These are phyloP conservation scores for Ceratobasidium papillatum DNA, from an alignment of 1,284 basidiomycete genomes.

Conservation along the genomic window DNA sequence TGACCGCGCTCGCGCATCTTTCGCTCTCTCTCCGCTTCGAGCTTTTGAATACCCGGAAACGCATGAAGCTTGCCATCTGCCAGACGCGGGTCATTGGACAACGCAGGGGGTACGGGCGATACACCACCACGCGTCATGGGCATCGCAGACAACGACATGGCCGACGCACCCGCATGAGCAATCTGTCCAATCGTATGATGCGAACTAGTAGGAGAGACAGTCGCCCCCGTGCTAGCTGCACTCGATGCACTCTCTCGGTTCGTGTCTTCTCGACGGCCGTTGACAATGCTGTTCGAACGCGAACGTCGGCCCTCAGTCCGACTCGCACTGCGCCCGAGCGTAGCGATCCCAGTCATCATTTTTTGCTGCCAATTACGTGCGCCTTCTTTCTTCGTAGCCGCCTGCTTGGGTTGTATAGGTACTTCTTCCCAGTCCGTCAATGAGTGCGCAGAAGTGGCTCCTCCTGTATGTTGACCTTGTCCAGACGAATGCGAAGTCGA, in stretches of 20 bases:
- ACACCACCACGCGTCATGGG: conserved; percentile 63
- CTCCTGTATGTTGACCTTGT: not conserved
- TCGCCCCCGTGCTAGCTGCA: conserved; percentile 56
- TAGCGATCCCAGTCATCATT: conserved; percentile 22
- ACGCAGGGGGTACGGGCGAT: conserved; percentile 74
- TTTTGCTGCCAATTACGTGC: conserved; percentile 27
- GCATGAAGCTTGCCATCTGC: conserved; percentile 83
- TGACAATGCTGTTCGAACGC: conserved; percentile 74
- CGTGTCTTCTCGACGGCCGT: conserved; percentile 59
- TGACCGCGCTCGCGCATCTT: conserved; percentile 48
- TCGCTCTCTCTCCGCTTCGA: conserved; percentile 69
- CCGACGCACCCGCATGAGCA: conserved; percentile 17
- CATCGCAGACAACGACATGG: conserved; percentile 49
- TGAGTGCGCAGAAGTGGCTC: conserved; percentile 6
- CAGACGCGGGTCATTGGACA: conserved; percentile 70
- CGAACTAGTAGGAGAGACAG: conserved; percentile 51
- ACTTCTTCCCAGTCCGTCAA: conserved; percentile 66
- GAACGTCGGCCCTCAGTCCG: conserved; percentile 69
- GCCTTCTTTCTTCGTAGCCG: conserved; percentile 28
- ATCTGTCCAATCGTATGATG: conserved; percentile 34
- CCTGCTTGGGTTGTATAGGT: conserved; percentile 47
- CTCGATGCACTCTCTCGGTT: conserved; percentile 79
- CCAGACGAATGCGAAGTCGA: conserved; percentile 38
- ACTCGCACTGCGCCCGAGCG: conserved; percentile 28
- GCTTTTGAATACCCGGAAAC: conserved; percentile 82